Conservation (phyloP, 345 rosid genomes). For the Arabis hirsuta region DNA sequence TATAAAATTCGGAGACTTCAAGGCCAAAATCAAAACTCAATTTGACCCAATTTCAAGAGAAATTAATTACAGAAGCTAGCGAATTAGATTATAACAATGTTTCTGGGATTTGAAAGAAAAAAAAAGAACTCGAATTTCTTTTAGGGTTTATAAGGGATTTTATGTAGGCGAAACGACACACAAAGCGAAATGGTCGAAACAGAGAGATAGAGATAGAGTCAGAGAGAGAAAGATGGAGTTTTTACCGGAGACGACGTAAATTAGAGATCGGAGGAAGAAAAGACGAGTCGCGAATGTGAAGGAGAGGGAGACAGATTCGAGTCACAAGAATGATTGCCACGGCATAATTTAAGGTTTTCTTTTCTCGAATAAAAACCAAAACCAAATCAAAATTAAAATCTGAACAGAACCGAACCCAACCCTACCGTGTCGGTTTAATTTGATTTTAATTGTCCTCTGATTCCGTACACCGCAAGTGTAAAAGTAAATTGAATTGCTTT, state of each 20-base stretch:
- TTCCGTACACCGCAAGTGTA: background rate
- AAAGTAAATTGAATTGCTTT: background rate
- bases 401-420: background rate
- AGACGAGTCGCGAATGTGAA: slow-evolving; percentile 14
- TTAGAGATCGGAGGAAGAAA: background rate
- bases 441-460: background rate
- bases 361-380: background rate
- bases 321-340: slow-evolving; percentile 26
- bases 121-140: slow-evolving; percentile 2
- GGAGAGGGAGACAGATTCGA: slow-evolving; percentile 14
- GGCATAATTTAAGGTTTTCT: slow-evolving; percentile 18
- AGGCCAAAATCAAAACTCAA: background rate
- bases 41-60: background rate
- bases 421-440: slow-evolving; percentile 7
- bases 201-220: background rate
- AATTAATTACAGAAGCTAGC: background rate
- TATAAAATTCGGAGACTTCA: background rate
- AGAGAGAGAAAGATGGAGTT: background rate
- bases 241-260: slow-evolving; percentile 19
- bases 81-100: slow-evolving; percentile 10
- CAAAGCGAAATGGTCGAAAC: background rate
- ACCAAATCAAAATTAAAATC: background rate
- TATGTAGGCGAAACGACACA: background rate
- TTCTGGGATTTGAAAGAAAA: slow-evolving; percentile 2
- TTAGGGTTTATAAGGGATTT: slow-evolving; percentile 13